Conservation (phyloP, 2,329 filamentous ascomycete genomes). For the Epicoccum sorghinum region DNA sequence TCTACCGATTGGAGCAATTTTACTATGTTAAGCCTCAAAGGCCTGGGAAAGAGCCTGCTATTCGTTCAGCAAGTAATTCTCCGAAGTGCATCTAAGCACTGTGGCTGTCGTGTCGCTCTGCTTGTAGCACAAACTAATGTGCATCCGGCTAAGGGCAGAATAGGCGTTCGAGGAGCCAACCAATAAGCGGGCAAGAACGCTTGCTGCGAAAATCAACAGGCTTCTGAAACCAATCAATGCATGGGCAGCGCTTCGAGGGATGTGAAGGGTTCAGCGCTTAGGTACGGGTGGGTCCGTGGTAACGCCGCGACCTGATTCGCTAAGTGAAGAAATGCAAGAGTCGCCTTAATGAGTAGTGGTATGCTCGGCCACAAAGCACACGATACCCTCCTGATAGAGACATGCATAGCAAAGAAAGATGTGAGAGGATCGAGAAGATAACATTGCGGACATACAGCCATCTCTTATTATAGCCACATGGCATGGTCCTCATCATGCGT, state of each 20-base stretch:
- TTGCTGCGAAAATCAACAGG: neutral
- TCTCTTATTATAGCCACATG: too few species aligned
- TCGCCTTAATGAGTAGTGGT: too few species aligned
- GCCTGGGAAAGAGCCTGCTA: neutral
- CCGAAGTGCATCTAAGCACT: constrained; percentile 25
- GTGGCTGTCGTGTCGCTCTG: constrained; percentile 24
- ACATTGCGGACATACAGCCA: too few species aligned
- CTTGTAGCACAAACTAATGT: constrained; percentile 5
- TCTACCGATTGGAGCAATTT: constrained; percentile 6
- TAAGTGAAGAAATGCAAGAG: neutral
- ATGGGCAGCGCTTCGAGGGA: constrained; percentile 16
- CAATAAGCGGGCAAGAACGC: neutral
- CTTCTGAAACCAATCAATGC: constrained; percentile 12
- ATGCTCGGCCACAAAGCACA: too few species aligned
- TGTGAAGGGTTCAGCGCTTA: constrained; percentile 11
- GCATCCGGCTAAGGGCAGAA: neutral
- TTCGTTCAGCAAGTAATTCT: constrained; percentile 7
- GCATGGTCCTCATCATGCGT: neutral
- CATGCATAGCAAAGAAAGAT: too few species aligned
- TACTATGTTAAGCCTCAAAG: neutral
- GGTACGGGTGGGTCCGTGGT: constrained; percentile 1
- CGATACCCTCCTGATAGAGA: too few species aligned
- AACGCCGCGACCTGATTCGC: constrained; percentile 6
- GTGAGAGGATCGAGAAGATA: too few species aligned
- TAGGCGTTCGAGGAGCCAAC: neutral